These are phyloP conservation scores for Murraya paniculata DNA, from an alignment of 345 rosid species.

Conservation along the genomic window DNA sequence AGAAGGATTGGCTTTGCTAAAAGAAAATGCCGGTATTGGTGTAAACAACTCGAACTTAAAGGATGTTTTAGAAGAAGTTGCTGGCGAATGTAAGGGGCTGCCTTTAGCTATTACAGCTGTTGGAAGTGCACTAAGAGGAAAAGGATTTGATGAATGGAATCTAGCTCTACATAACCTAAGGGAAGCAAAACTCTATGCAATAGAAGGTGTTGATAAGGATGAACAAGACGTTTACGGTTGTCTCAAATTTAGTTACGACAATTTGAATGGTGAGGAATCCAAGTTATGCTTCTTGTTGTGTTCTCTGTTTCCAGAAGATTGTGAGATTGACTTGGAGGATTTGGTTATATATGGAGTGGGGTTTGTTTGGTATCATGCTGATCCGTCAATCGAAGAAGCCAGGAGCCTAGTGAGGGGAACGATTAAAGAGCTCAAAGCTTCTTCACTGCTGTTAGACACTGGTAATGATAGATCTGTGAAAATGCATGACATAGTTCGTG, in stretches of 20 bases:
- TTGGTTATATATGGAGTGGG: background rate
- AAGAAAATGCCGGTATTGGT: rapidly evolving
- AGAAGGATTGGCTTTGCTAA: background rate
- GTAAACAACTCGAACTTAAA: rapidly evolving
- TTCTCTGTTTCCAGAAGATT: constrained; percentile 12
- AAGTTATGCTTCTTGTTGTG: constrained; percentile 1
- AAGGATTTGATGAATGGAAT: background rate
- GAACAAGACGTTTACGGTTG: background rate
- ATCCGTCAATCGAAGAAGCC: background rate
- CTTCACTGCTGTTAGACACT: background rate
- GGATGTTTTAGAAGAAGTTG: rapidly evolving
- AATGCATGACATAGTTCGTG: constrained; percentile 3
- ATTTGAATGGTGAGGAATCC: background rate
- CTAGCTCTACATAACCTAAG: background rate
- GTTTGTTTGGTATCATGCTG: background rate
- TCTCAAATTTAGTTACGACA: background rate
- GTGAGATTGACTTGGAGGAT: background rate
- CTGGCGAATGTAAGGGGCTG: background rate
- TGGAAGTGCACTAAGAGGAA: background rate
- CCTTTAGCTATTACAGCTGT: background rate
- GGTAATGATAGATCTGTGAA: background rate
- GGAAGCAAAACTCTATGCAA: background rate
- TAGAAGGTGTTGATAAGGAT: background rate
- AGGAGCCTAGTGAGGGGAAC: background rate
- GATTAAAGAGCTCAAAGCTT: background rate